These are phyloP conservation scores for Pichia sp. DNA, from an alignment of 1,139 yeast genomes.

Conservation along the genomic window DNA sequence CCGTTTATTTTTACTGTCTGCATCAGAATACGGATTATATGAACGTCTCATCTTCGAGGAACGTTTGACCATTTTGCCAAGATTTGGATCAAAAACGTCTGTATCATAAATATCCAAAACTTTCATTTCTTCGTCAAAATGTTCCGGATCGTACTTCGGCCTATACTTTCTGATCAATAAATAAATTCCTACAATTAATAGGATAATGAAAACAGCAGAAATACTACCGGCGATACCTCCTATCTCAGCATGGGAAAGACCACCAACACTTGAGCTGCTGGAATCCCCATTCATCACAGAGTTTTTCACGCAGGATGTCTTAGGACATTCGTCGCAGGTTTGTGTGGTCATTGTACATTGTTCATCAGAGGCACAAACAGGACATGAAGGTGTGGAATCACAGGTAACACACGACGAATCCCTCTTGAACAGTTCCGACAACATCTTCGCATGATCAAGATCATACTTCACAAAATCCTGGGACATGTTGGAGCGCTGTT, in stretches of 20 bases:
- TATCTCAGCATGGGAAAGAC: slow-evolving; percentile 20
- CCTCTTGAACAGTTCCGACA: not conserved
- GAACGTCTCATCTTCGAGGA: not conserved
- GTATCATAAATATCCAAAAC: slow-evolving; percentile 6
- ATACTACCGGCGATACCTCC: slow-evolving; percentile 67
- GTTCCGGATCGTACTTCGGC: slow-evolving; percentile 20
- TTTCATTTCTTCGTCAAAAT: slow-evolving; percentile 19
- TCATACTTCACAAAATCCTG: too few relatives aligned
- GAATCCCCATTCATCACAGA: slow-evolving; percentile 6
- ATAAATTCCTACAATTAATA: slow-evolving; percentile 29
- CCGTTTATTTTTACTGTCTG: slow-evolving; percentile 19
- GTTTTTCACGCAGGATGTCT: slow-evolving; percentile 39
- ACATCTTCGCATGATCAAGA: too few relatives aligned
- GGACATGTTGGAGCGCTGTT: too few relatives aligned
- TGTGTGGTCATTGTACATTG: slow-evolving; percentile 44
- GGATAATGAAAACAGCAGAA: slow-evolving; percentile 37
- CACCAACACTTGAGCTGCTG: slow-evolving; percentile 8
- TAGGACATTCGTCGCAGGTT: slow-evolving; percentile 52
- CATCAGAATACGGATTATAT: not conserved
- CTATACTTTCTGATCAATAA: slow-evolving; percentile 31
- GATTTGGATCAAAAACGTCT: slow-evolving; percentile 12
- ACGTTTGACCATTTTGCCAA: not conserved
- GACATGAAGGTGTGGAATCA: slow-evolving; percentile 37
- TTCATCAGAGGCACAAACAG: slow-evolving; percentile 44
- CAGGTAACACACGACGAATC: slow-evolving; percentile 41